Evolutionary conservation across 2,329 filamentous ascomycete species (phyloP), one percentile per base, ranked within the genome.

Genomic region (Talaromyces sp.): DNA sequence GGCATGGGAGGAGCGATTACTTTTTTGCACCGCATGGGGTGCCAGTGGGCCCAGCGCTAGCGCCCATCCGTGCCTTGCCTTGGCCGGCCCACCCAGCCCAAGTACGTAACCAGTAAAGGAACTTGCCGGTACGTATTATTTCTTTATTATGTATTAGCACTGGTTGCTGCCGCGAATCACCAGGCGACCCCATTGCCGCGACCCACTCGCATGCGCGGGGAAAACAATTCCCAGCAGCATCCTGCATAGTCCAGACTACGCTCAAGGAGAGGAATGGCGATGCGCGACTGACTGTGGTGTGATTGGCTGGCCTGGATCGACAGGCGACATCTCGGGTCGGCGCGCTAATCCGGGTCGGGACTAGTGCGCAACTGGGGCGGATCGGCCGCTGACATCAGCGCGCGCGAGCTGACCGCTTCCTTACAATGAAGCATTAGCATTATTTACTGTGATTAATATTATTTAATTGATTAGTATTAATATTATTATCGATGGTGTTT

Each of bases 1-100:
- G 26, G 24, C 26, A 57, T 52, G 46, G 55, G 55, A 57, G 32
- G 41, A 35, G 27, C 55, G 55, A 57, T 51, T 49, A 54, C 29
- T 51, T 50, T 49, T 58, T 58, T 58, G 50, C 41, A 43, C 43
- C 31, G 56, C 56, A 52, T 54, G 57, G 50, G 49, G 57, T 53
- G 56, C 24, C 21, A 13, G 24, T 38, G 41, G 57, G 50, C 13
- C 57, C 27, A 27, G 14, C 49, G n/a, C 43, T 19, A 19, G 43
- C 21, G n/a, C 10, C 43, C 10, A 46, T 46, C 43, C 43, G 43
- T 46, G 43, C 43, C 43, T 46, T 46, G 43, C 43, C 43, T 46
- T 46, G 43, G 43, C 43, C 43, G 43, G 43, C 43, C 43, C 43
- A 21, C 43, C 43, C 19, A 24, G 43, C 43, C 32, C n/a, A n/a